These are phyloP conservation scores for Plasmodium yoelii DNA, from an alignment of 169 alveolate genomes.

Conservation along the genomic window DNA sequence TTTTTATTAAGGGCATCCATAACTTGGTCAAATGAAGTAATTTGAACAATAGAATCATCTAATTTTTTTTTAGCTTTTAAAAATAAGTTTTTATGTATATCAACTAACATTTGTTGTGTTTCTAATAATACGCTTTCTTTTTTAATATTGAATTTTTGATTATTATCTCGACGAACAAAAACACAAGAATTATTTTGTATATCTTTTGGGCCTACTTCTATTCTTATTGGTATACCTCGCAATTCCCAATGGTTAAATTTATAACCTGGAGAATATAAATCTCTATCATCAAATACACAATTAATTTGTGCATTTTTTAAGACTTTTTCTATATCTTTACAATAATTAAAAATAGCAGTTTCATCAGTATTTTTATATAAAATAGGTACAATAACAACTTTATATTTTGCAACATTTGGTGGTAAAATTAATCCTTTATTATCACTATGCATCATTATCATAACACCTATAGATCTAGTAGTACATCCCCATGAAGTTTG, in stretches of 20 bases:
- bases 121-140: constrained; percentile 76
- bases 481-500: constrained; percentile 99
- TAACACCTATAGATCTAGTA: constrained; percentile 96
- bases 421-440: constrained; percentile 98
- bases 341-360: constrained; percentile 34
- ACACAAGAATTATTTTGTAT: constrained; percentile 91
- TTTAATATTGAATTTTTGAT: constrained; percentile 87
- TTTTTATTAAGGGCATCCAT: constrained; percentile 89
- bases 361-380: constrained; percentile 84
- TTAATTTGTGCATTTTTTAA: constrained; percentile 84
- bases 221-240: constrained; percentile 99
- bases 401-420: constrained; percentile 97
- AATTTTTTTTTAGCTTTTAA: constrained; percentile 81
- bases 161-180: constrained; percentile 91
- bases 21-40: constrained; percentile 82
- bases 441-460: constrained; percentile 98
- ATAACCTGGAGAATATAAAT: constrained; percentile 99
- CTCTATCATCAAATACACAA: constrained; percentile 91
- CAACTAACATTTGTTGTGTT: constrained; percentile 80
- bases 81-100: constrained; percentile 81
- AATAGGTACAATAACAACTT: constrained; percentile 97
- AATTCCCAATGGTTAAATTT: constrained; percentile 99
- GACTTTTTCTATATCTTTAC: constrained; percentile 81
- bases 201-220: constrained; percentile 99
- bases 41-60: constrained; percentile 80